Evolutionary conservation across 1,284 basidiomycete species (phyloP).

Genomic region (Kalmanozyma brasiliensis): DNA sequence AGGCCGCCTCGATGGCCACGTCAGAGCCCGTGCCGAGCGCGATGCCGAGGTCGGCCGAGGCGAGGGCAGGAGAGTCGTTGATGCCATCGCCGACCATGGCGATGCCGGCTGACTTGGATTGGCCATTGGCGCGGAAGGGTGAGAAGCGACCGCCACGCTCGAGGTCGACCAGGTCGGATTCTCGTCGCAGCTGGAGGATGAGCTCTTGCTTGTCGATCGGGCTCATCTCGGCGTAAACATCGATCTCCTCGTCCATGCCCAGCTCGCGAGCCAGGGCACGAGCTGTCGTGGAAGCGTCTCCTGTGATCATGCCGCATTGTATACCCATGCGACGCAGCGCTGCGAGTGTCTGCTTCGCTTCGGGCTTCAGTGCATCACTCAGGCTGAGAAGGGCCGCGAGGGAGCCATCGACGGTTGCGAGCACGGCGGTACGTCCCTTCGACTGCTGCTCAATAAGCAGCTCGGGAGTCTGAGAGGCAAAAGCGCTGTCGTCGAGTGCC

Average conservation of each 20-base stretch:
- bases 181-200: slow-evolving; percentile 69
- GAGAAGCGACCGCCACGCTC: slow-evolving; percentile 30
- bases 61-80: slow-evolving; percentile 96
- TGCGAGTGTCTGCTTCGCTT: slow-evolving; percentile 53
- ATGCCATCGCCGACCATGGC: slow-evolving; percentile 95
- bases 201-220: slow-evolving; percentile 63
- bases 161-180: slow-evolving; percentile 40
- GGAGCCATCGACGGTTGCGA: slow-evolving; percentile 57
- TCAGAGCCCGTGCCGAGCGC: slow-evolving; percentile 94
- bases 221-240: slow-evolving; percentile 63
- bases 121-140: slow-evolving; percentile 22
- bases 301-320: slow-evolving; percentile 62
- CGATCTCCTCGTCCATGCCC: slow-evolving; percentile 48
- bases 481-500: slow-evolving; percentile 14
- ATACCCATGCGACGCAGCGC: slow-evolving; percentile 61
- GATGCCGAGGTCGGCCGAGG: slow-evolving; percentile 93
- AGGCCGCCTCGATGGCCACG: slow-evolving; percentile 96
- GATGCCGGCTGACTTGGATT: slow-evolving; percentile 35
- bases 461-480: slow-evolving; percentile 11
- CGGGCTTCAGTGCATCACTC: slow-evolving; percentile 62
- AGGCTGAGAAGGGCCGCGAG: slow-evolving; percentile 54
- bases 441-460: slow-evolving; percentile 49
- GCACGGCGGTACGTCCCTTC: slow-evolving; percentile 59
- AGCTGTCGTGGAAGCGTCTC: slow-evolving; percentile 60
- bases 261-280: slow-evolving; percentile 57